phyloP scores from a whole-genome alignment of 1,284 basidiomycete species.

The Vanrija sp. region DNA sequence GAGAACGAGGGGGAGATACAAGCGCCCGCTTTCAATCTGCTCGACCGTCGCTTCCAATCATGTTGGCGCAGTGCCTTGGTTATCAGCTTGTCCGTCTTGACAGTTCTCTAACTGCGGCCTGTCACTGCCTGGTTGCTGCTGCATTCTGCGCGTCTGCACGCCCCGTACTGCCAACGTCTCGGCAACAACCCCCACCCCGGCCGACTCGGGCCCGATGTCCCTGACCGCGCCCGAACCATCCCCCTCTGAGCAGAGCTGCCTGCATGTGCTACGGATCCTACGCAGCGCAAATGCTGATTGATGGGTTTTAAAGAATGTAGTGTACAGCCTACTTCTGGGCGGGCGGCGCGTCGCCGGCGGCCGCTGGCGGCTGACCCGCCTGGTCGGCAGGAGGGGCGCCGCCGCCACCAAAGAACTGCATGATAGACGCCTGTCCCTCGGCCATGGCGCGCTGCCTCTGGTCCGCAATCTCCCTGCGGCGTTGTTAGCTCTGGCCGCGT shows the following conservation, averaged over 20 bases:
- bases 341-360: conserved; percentile 17
- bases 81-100: too few relatives aligned
- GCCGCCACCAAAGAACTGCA: conserved; percentile 47
- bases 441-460: conserved; percentile 73
- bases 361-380: background rate
- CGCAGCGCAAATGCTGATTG: too few relatives aligned
- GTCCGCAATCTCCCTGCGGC: conserved; percentile 54
- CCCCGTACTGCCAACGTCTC: too few relatives aligned
- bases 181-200: too few relatives aligned
- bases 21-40: too few relatives aligned
- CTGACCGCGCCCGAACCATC: too few relatives aligned
- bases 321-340: background rate
- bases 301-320: background rate
- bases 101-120: too few relatives aligned
- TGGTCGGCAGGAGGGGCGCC: conserved; percentile 14
- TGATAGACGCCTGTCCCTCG: conserved; percentile 54
- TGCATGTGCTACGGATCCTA: background rate
- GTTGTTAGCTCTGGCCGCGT: background rate
- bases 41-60: too few relatives aligned
- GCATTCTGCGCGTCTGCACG: background rate
- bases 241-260: background rate
- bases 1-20: too few relatives aligned
- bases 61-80: too few relatives aligned
- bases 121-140: background rate
- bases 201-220: too few relatives aligned